Percentiles rank a stretch among this genome's conserved stretches.
Evolutionary conservation across 306 rosid genomes (phyloP).

Genomic region (Spatholobus suberectus): DNA sequence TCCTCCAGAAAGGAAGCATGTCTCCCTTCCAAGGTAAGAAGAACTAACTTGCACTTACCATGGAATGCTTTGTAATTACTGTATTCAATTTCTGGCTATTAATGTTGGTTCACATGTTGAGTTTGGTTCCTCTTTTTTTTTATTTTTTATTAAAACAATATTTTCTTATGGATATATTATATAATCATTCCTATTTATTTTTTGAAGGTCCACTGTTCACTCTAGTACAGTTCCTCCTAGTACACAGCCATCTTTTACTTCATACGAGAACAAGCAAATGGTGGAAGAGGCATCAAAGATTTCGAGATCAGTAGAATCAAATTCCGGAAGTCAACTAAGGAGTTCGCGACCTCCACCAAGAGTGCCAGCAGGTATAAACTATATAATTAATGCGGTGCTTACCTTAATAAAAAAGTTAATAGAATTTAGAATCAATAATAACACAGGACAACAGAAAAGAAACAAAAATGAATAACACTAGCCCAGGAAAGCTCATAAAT

Average conservation of each 20-base stretch:
- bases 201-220: constrained; percentile 78
- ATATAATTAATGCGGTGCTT: background rate
- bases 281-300: constrained; percentile 49
- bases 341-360: constrained; percentile 77
- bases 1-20: constrained; percentile 93
- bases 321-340: constrained; percentile 63
- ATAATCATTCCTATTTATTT: background rate
- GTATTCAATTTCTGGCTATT: constrained; percentile 23
- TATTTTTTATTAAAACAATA: background rate
- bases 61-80: background rate
- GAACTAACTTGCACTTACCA: background rate
- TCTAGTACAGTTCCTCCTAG: constrained; percentile 64
- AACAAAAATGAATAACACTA: constrained; percentile 7
- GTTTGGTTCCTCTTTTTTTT: background rate
- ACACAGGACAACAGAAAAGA: background rate
- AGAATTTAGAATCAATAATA: background rate
- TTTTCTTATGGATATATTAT: constrained; percentile 10
- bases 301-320: constrained; percentile 50
- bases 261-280: constrained; percentile 54
- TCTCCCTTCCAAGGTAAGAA: constrained; percentile 95
- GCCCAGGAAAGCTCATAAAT: constrained; percentile 5
- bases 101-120: background rate
- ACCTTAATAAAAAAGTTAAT: background rate
- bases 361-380: constrained; percentile 77
- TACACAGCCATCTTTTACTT: constrained; percentile 45